Percentiles rank a stretch among this genome's conserved stretches.
Conservation (phyloP, 768 basidiomycete genomes). For the Lactarius tabidus region DNA sequence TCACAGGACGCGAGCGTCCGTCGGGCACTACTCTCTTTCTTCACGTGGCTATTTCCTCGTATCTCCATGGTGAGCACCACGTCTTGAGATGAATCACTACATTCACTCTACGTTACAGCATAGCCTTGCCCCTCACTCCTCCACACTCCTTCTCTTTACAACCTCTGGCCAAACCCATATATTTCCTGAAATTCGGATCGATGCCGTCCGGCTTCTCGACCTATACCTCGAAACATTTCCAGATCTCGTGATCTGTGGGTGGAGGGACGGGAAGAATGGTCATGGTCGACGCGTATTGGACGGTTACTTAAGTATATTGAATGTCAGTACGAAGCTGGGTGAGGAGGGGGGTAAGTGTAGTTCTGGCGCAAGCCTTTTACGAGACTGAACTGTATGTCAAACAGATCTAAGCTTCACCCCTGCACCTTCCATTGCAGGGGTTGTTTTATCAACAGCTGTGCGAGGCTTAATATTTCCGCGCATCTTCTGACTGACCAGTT, state of each 20-base stretch:
- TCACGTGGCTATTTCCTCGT: slow-evolving; percentile 67
- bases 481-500: slow-evolving; percentile 9
- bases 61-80: slow-evolving; percentile 48
- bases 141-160: slow-evolving; percentile 75
- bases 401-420: slow-evolving; percentile 33
- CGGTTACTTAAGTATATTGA: slow-evolving; percentile 78
- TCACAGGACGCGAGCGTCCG: slow-evolving; percentile 75
- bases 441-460: slow-evolving; percentile 62
- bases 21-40: slow-evolving; percentile 62
- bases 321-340: slow-evolving; percentile 59
- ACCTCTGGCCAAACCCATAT: slow-evolving; percentile 93
- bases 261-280: slow-evolving; percentile 49
- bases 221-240: slow-evolving; percentile 71
- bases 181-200: slow-evolving; percentile 90
- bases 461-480: slow-evolving; percentile 26
- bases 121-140: slow-evolving; percentile 66
- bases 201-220: slow-evolving; percentile 78
- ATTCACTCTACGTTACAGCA: slow-evolving; percentile 42
- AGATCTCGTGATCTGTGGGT: slow-evolving; percentile 59
- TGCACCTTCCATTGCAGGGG: slow-evolving; percentile 60
- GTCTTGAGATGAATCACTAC: background rate
- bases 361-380: background rate
- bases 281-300: slow-evolving; percentile 66
- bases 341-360: slow-evolving; percentile 46
- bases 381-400: slow-evolving; percentile 24